Percentiles rank a stretch among this genome's conserved stretches.
These are phyloP conservation scores for Candolleomyces aberdarensis DNA, from an alignment of 768 basidiomycete genomes.

Conservation along the genomic window DNA sequence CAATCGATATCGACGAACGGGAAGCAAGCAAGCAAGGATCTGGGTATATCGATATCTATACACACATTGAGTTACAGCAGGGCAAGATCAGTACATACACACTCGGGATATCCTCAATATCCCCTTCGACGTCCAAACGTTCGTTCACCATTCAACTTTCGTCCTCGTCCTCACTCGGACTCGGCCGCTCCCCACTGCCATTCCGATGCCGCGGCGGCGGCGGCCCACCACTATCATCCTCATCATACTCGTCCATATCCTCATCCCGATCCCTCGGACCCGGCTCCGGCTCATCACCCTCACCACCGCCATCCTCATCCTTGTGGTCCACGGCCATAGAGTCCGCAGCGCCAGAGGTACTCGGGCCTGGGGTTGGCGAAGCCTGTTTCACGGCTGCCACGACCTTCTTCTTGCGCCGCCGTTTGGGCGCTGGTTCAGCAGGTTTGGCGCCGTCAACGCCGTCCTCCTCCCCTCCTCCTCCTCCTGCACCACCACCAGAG, in stretches of 20 bases:
- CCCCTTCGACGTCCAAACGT: no score
- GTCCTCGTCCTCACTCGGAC: not conserved
- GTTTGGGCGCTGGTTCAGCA: conserved; percentile 37
- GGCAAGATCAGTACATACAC: no score
- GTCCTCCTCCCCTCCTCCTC: not conserved
- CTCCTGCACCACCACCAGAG: not conserved
- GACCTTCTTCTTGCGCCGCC: conserved; percentile 47
- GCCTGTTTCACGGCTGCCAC: not conserved
- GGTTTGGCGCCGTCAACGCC: not conserved
- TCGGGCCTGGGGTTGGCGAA: not conserved
- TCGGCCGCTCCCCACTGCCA: not conserved
- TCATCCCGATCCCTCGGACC: not conserved
- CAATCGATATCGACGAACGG: no score
- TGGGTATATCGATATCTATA: no score
- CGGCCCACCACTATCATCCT: not conserved
- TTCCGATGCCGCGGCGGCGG: not conserved
- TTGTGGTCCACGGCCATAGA: not conserved
- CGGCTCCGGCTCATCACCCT: not conserved
- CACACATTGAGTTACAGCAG: no score
- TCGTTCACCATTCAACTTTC: no score
- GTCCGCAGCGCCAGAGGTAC: not conserved
- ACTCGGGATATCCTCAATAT: no score
- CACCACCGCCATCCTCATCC: not conserved
- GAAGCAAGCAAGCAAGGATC: no score
- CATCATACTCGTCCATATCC: not conserved